Percentiles rank a stretch among this genome's conserved stretches.
Conservation (phyloP, 1,284 basidiomycete genomes). For the Vanrija pseudolonga region DNA sequence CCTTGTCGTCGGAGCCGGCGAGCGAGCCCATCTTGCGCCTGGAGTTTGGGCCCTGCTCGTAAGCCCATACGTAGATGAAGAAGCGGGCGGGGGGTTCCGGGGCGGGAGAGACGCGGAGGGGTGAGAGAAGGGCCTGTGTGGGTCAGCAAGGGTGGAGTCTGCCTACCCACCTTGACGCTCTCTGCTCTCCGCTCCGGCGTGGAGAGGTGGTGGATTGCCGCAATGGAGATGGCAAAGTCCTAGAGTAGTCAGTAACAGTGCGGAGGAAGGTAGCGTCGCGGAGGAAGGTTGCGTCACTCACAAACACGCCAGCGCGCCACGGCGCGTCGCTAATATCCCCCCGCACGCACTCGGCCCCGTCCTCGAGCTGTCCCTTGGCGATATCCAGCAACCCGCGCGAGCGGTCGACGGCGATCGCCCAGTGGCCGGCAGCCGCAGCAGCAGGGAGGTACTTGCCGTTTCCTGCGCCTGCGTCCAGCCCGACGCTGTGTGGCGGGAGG, state of each 20-base stretch:
- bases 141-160: neutral
- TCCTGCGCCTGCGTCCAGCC: conserved; percentile 91
- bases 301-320: conserved; percentile 74
- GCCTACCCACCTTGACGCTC: conserved; percentile 63
- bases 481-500: conserved; percentile 72
- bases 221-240: conserved; percentile 94
- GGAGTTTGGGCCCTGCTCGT: conserved; percentile 82
- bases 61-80: conserved; percentile 97
- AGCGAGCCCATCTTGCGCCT: conserved; percentile 60
- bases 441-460: conserved; percentile 94
- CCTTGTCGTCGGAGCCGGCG: conserved; percentile 29
- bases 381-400: conserved; percentile 72
- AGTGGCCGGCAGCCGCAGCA: conserved; percentile 42
- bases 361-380: conserved; percentile 56
- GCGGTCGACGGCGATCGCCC: conserved; percentile 76
- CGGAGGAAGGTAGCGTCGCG: neutral
- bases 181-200: conserved; percentile 65
- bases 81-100: conserved; percentile 60
- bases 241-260: conserved; percentile 43
- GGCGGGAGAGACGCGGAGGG: conserved; percentile 55
- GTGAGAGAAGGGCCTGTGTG: conserved; percentile 61
- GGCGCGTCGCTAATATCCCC: conserved; percentile 62
- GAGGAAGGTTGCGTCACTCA: conserved; percentile 51
- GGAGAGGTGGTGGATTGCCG: conserved; percentile 89
- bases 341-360: conserved; percentile 37